These are phyloP conservation scores for Sanghuangporus sanghuang DNA, from an alignment of 1,284 basidiomycete species.

Conservation along the genomic window DNA sequence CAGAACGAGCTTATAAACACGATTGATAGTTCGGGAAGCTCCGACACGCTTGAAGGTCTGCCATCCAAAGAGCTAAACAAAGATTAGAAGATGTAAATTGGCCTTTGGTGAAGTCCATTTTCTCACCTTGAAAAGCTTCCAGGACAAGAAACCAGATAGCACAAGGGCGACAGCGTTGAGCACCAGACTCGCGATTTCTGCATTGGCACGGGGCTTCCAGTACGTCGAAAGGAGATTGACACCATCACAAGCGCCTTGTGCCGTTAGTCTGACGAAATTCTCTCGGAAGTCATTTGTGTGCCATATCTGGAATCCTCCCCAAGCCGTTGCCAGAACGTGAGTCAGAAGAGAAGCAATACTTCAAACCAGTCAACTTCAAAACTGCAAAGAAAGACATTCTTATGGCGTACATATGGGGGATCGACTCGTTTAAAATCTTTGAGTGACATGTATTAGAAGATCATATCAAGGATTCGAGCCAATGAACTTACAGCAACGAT, in stretches of 20 bases:
- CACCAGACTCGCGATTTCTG: conserved; percentile 60
- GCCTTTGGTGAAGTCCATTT: background rate
- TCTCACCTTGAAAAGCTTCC: conserved; percentile 66
- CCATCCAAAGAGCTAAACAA: conserved; percentile 64
- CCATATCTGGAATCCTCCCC: conserved; percentile 62
- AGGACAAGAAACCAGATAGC: conserved; percentile 59
- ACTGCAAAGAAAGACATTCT: conserved; percentile 1
- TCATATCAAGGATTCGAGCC: background rate
- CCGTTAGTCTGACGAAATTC: conserved; percentile 52
- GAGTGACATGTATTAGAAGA: background rate
- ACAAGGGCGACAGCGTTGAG: conserved; percentile 58
- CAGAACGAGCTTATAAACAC: conserved; percentile 68
- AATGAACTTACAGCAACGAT: conserved; percentile 47
- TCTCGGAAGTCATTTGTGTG: conserved; percentile 52
- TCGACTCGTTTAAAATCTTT: conserved; percentile 68
- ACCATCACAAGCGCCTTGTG: conserved; percentile 53
- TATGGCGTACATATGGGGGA: conserved; percentile 61
- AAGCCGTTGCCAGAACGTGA: conserved; percentile 63
- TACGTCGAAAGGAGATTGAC: conserved; percentile 52
- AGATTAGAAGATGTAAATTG: conserved; percentile 3
- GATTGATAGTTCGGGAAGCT: conserved; percentile 68
- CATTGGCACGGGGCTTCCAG: conserved; percentile 49
- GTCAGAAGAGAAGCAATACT: conserved; percentile 64
- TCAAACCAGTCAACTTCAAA: background rate
- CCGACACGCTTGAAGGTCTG: conserved; percentile 82